Percentiles rank a stretch among this genome's conserved stretches.
Evolutionary conservation across 202 grass and related monocot species (phyloP).

Genomic region (Elaeis oleifera): DNA sequence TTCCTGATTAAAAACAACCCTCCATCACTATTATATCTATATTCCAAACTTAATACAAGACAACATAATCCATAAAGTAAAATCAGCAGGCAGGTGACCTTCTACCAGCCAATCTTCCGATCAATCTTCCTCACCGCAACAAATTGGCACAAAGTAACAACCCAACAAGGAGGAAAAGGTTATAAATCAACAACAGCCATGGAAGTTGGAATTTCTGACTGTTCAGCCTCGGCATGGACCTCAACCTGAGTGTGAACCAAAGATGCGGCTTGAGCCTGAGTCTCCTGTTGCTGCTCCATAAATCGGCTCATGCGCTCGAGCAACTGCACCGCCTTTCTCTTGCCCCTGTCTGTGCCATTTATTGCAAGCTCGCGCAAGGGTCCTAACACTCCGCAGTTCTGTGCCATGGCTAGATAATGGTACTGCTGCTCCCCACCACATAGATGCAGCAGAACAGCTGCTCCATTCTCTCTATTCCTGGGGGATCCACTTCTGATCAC

Average conservation of each 20-base stretch:
- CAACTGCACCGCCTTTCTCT: constrained; percentile 64
- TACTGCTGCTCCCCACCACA: constrained; percentile 40
- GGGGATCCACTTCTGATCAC: constrained; percentile 48
- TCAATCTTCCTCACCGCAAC: too few species aligned
- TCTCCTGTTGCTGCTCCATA: constrained; percentile 59
- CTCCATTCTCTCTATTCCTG: constrained; percentile 87
- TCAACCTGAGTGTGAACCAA: constrained; percentile 11
- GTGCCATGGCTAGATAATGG: constrained; percentile 34
- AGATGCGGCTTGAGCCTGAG: constrained; percentile 23
- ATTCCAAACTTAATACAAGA: too few species aligned
- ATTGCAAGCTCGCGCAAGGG: constrained; percentile 56
- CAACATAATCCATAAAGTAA: too few species aligned
- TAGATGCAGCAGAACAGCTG: constrained; percentile 72
- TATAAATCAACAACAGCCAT: constrained; percentile 21
- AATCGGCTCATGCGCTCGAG: constrained; percentile 80
- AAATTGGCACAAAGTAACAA: too few species aligned
- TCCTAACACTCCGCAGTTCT: constrained; percentile 51
- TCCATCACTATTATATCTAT: too few species aligned
- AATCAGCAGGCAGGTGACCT: too few species aligned
- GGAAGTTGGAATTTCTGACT: constrained; percentile 33
- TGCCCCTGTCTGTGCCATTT: constrained; percentile 66
- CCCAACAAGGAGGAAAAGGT: background rate
- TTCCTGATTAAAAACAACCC: too few species aligned
- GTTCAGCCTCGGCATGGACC: constrained; percentile 29
- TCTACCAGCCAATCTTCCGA: too few species aligned